These are phyloP conservation scores for Rubia tinctorum DNA, from an alignment of 305 asterid genomes.

Conservation along the genomic window DNA sequence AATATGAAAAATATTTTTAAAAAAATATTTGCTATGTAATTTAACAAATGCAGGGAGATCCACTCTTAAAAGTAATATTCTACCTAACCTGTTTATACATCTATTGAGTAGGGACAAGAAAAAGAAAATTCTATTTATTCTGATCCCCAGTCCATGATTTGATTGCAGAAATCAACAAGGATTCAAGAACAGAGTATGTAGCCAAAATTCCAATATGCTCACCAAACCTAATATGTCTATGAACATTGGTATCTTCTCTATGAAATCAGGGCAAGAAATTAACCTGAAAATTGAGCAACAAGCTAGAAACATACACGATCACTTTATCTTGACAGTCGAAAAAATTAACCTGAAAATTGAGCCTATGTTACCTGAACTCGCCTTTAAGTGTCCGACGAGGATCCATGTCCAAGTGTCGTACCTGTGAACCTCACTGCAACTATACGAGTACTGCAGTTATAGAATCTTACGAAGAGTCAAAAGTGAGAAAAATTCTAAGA, in stretches of 20 bases:
- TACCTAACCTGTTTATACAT: neutral
- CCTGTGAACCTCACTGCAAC: neutral
- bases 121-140: neutral
- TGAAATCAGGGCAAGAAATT: neutral
- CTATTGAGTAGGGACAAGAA: neutral
- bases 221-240: neutral
- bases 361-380: too few relatives aligned
- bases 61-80: too few relatives aligned
- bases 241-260: neutral
- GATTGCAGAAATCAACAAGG: conserved; percentile 2
- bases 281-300: too few relatives aligned
- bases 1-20: too few relatives aligned
- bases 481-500: neutral
- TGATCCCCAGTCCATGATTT: neutral
- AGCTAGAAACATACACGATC: too few relatives aligned
- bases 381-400: too few relatives aligned
- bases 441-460: neutral
- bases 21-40: too few relatives aligned
- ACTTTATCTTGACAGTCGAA: too few relatives aligned
- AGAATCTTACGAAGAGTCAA: neutral
- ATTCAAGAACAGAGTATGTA: neutral
- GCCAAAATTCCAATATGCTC: neutral
- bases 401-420: too few relatives aligned
- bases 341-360: too few relatives aligned
- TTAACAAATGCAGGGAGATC: too few relatives aligned